These are phyloP conservation scores for Tuber borchii DNA, from an alignment of 495 filamentous ascomycete genomes.

Conservation along the genomic window DNA sequence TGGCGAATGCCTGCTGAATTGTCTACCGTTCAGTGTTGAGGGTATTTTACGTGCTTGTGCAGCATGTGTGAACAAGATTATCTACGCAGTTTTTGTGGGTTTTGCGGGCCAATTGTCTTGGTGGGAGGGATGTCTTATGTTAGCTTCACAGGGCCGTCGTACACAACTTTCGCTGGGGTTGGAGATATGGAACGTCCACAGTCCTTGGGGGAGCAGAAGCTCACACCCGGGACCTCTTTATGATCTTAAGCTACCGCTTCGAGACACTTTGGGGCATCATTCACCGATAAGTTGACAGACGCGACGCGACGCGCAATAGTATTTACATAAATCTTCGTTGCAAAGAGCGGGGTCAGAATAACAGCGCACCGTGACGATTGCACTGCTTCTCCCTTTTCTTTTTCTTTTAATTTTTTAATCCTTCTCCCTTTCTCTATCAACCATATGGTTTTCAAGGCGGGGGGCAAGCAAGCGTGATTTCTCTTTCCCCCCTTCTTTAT, in stretches of 20 bases:
- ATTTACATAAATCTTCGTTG: constrained; percentile 11
- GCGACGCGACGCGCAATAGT: constrained; percentile 1
- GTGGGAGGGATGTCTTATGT: neutral
- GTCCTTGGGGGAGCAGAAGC: neutral
- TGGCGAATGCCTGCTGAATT: neutral
- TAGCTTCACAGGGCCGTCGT: neutral
- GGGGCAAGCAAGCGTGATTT: neutral
- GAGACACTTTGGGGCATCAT: neutral
- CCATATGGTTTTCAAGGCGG: neutral
- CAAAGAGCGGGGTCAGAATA: constrained; percentile 31
- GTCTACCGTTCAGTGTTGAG: neutral
- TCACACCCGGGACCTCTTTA: neutral
- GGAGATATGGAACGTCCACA: neutral
- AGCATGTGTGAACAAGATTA: neutral
- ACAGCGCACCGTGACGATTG: constrained; percentile 36
- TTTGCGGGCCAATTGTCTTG: neutral
- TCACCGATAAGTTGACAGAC: neutral
- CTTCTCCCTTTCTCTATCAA: neutral
- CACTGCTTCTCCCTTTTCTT: constrained; percentile 14
- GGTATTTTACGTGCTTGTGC: neutral
- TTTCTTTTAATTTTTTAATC: neutral
- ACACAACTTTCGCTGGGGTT: neutral
- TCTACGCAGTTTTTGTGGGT: neutral
- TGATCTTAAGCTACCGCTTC: neutral
- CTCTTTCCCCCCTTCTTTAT: neutral